These are phyloP conservation scores for Coffea canephora DNA, from an alignment of 257 asterid species.

Conservation along the genomic window DNA sequence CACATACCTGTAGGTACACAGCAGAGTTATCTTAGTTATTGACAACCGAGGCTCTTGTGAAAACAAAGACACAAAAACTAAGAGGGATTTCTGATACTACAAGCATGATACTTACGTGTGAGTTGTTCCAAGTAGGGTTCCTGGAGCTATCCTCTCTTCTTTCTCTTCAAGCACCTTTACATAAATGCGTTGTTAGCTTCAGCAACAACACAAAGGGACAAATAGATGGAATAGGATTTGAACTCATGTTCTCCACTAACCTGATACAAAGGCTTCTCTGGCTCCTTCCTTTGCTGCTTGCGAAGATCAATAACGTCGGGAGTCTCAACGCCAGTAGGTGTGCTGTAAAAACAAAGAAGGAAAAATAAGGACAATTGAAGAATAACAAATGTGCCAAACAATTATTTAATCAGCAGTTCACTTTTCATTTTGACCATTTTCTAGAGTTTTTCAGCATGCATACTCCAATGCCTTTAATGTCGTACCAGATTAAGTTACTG, in stretches of 20 bases:
- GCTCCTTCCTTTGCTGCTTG: slow-evolving; percentile 97
- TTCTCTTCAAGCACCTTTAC: slow-evolving; percentile 85
- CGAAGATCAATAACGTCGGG: slow-evolving; percentile 98
- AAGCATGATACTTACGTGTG: slow-evolving; percentile 60
- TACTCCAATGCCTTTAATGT: neutral
- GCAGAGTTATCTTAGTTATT: neutral
- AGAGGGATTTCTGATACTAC: neutral
- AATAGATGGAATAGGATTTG: neutral
- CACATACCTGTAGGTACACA: slow-evolving; percentile 57
- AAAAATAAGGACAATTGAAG: neutral
- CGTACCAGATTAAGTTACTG: neutral
- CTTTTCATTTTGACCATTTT: neutral
- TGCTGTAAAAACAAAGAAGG: slow-evolving; percentile 39
- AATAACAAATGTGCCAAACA: neutral
- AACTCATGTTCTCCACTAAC: slow-evolving; percentile 28
- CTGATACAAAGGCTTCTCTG: slow-evolving; percentile 93
- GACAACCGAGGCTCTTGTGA: neutral
- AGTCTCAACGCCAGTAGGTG: slow-evolving; percentile 98
- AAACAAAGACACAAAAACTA: neutral
- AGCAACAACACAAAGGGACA: neutral
- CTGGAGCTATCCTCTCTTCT: slow-evolving; percentile 84
- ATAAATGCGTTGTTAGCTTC: slow-evolving; percentile 13
- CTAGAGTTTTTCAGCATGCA: neutral
- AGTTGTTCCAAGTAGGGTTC: slow-evolving; percentile 75
- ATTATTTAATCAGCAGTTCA: neutral